Conservation (phyloP, 2,329 filamentous ascomycete genomes). For the Colletotrichum filicis region DNA sequence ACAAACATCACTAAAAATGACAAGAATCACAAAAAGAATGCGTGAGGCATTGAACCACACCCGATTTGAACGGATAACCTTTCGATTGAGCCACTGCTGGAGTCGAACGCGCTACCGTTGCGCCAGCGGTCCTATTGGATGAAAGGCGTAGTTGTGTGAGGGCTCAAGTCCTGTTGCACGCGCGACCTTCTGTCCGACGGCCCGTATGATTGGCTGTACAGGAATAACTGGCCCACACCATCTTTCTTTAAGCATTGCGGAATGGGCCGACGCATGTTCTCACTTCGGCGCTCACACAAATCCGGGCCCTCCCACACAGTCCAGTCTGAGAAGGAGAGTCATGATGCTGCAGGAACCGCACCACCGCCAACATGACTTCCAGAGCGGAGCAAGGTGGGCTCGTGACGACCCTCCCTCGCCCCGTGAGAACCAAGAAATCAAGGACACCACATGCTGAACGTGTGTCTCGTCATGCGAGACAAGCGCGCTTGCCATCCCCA, state of each 20-base stretch:
- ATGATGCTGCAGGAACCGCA: constrained; percentile 16
- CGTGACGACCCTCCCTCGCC: constrained; percentile 4
- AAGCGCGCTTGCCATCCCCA: constrained; percentile 1
- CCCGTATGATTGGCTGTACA: not conserved
- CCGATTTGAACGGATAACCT: constrained; percentile 35
- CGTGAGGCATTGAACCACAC: constrained; percentile 10
- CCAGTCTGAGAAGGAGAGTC: constrained; percentile 2
- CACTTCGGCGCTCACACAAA: not conserved
- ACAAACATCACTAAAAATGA: not conserved
- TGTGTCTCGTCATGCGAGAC: constrained; percentile 7
- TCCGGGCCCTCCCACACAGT: not conserved
- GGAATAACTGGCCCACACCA: not conserved
- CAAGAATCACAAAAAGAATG: not conserved
- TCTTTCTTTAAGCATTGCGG: constrained; percentile 10
- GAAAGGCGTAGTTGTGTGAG: accelerated
- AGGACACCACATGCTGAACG: not conserved
- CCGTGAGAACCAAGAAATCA: constrained; percentile 4
- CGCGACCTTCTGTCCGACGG: not conserved
- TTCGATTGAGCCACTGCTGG: constrained; percentile 29
- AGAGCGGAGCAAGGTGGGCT: constrained; percentile 19
- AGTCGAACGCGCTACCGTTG: constrained; percentile 36
- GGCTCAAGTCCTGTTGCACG: not conserved
- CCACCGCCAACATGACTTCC: constrained; percentile 28
- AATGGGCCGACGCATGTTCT: not conserved
- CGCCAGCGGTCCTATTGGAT: constrained; percentile 21